Evolutionary conservation across 371 early-diverging fungal species (phyloP), one percentile per base, ranked within the genome.

Genomic region (Lichtheimia ornata): DNA sequence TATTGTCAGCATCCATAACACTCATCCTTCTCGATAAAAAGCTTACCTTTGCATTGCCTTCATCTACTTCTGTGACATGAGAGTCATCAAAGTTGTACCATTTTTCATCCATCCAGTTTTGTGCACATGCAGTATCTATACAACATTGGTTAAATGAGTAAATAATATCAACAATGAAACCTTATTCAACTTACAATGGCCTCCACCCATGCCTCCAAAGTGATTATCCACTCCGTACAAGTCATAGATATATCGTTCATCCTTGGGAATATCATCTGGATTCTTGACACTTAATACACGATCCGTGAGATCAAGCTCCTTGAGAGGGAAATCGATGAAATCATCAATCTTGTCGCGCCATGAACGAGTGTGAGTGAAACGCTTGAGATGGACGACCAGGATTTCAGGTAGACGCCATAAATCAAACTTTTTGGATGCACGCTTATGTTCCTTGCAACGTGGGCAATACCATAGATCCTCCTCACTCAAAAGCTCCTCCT

Each of bases 31-130:
- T 15, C 13, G 18, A 15, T 12, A 24, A 14, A 12, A 12, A 4
- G 3, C 30, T 51, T 69, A 79, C 87, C 82, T 88, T 84, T 30
- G 88, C 81, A 18, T 81, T 72, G 6, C 67, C 61, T 20, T 76
- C 85, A 35, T 74, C 66, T 0, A 90, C 84, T 18, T 80, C 78
- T 22, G 81, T 78, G 7, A 95, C 96, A 50, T 82, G 86, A 3
- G 90, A 87, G 69, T 97, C 96, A 67, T 97, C 92, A 73, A 93
- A 97, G 65, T 91, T 82, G 73, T 91, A 95, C 97, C 97, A 96
- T 24, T 84, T 50, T 30, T 65, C 69, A 55, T 87, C 81, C 40
- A 86, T 71, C 35, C 83, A 80, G 61, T 92, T 95, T 71, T 88
- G 88, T 20, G 94, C 95, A 74, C 88, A 94, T 0, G 95, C 94